Base-by-base conservation (phyloP, 257 asterid species). In the Solanum rostratum region DNA sequence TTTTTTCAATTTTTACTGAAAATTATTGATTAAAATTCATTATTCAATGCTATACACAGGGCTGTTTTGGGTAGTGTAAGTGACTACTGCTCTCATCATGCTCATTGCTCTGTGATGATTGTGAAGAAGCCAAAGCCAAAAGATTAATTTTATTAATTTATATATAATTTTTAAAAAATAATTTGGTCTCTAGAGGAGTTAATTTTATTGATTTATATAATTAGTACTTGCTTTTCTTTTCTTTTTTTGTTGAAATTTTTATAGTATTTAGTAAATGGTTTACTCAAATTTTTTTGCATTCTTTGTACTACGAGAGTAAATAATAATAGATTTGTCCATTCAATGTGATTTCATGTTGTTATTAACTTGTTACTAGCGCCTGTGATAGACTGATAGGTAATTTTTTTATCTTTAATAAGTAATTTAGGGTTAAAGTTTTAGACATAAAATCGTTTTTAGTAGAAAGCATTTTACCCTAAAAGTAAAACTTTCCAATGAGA, bases 31-130 rank as follows among this genome's bases (percentile, higher is more conserved):
- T 50, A 18, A 27, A 78, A 24, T 76, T 16, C 24, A 16, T 50
- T 78, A 24, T 78, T 27, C 12, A 9, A 50, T 50, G 27, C 4
- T 50, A 50, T 46, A 45, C 22, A 5, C 89, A 89, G 92, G 91
- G 89, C 90, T 12, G 79, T 91, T 74, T 55, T 90, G 46, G 94
- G 93, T 33, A 91, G 94, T 79, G 94, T 91, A 10, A 91, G 94
- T 86, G 92, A 91, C 22, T 87, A 89, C 66, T 91, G 94, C 81
- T 90, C 93, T 39, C 90, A 91, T 90, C 92, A 90, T 84, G 94
- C 87, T 18, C 89, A 90, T 87, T 91, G 93, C 80, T 91, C 94
- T 24, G 65, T 91, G 69, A 89, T 91, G 79, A 91, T 91, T 1
- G 91, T 91, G 12, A 91, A 91, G 87, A 91, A 88, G 84, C 93